These are phyloP conservation scores for Zelonia costaricensis DNA, from an alignment of 208 protist species.

Conservation along the genomic window DNA sequence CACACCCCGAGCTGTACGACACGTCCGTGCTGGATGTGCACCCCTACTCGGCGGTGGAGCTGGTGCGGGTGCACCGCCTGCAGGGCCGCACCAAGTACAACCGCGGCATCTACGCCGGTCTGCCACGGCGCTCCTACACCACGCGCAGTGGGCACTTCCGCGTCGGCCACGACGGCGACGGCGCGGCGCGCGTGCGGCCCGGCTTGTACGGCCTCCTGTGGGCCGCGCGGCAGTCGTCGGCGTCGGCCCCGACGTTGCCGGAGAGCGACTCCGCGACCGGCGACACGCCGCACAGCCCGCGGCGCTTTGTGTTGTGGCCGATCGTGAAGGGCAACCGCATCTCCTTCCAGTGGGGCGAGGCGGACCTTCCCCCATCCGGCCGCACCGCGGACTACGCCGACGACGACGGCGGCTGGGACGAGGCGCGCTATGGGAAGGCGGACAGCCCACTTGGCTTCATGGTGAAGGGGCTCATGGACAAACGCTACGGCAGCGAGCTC, in stretches of 20 bases:
- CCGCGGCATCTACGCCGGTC: constrained; percentile 55
- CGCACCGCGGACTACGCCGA: neutral
- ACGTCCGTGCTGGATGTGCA: constrained; percentile 2
- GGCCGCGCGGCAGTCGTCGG: neutral
- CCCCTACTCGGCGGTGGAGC: constrained; percentile 28
- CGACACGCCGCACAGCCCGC: neutral
- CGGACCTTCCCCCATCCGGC: too few relatives aligned
- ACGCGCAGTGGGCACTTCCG: constrained; percentile 54
- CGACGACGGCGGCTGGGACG: too few relatives aligned
- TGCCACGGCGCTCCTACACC: constrained; percentile 20
- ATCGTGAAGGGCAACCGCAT: constrained; percentile 1
- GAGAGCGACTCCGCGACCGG: neutral
- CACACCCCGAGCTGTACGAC: too few relatives aligned
- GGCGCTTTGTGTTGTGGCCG: constrained; percentile 12
- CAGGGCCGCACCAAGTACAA: constrained; percentile 59
- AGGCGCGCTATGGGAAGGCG: neutral
- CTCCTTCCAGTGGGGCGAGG: constrained; percentile 14
- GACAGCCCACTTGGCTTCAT: neutral
- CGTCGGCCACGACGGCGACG: constrained; percentile 20
- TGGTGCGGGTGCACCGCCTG: constrained; percentile 54
- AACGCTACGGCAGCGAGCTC: constrained; percentile 42
- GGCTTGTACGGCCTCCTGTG: constrained; percentile 41
- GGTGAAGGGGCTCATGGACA: constrained; percentile 29
- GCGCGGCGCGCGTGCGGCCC: constrained; percentile 33
- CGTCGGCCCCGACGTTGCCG: neutral